Evolutionary conservation across 2,329 filamentous ascomycete species (phyloP), one percentile per base, ranked within the genome.

Genomic region (Berkeleyomyces basicola): DNA sequence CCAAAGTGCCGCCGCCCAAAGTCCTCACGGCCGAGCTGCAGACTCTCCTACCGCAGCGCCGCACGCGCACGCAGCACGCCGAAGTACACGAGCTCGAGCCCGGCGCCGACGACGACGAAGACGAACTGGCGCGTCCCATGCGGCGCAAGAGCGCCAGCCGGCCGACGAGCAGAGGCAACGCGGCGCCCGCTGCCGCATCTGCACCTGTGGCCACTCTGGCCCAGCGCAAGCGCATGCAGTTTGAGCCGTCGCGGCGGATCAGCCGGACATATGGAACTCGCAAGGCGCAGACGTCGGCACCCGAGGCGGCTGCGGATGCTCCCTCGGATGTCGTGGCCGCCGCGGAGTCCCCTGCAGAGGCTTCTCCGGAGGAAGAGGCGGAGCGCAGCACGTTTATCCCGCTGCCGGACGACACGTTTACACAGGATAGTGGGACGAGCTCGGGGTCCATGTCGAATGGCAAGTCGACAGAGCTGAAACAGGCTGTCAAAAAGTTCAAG

Each of bases 401-500:
- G 31, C 70, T 74, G 36, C 74, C 74, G 3, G 78, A 81, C 44
- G 74, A 79, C 59, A 76, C 74, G 0, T 74, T 77, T 65, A 10
- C 70, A 61, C 39, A 66, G 64, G 67, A 67, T 11, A 64, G 59
- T 49, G 47, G 44, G 65, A 59, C 40, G 11, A 44, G 42, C 4
- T 69, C 67, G 4, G 72, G 73, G 67, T 68, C 72, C 68, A 67
- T 71, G 67, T 46, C 74, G 68, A 69, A 74, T 63, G 71, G 71
- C 58, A 70, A 73, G 5, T 69, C 78, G 33, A 71, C 78, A 49
- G 82, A 84, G 74, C 73, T 87, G 65, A 81, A 80, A 71, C 74
- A 77, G 59, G 81, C 82, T 47, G 76, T 76, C 7, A 78, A 75
- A 69, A 86, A 86, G 72, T 87, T 87, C 68, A 77, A 80, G 70